Base-by-base conservation (phyloP, 1,139 yeast genomes). In the Geotrichum reessii region DNA sequence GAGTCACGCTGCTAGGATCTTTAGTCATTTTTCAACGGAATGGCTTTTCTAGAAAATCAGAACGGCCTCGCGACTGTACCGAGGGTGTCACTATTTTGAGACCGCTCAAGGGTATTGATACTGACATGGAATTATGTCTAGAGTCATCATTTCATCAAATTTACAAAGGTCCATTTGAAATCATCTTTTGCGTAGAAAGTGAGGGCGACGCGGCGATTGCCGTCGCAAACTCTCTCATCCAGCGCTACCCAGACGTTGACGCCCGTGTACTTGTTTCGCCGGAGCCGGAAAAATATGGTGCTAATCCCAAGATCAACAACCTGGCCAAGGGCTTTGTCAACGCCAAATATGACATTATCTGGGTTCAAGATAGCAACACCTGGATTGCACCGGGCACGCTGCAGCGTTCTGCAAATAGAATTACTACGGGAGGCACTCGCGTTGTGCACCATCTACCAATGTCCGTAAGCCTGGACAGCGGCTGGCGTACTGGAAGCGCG, bases 331-430 rank as follows among this genome's bases (percentile, higher is more conserved):
- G 96, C 2, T 88, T 86, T 68, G 69, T 74, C 50, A 72, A 73
- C 1, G 92, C 96, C 14, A 81, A 82, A 65, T 76, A 82, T 70
- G 96, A 90, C 68, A 80, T 87, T 37, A 66, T 90, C 14, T 90
- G 97, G 97, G 82, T 89, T n/a, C 78, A 88, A 75, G 97, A 90
- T 71, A 84, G 93, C 49, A 90, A 90, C 68, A 95, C 87, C 7
- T 87, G 92, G 89, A 88, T 87, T 1, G 74, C 83, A 48, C 81
- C 86, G 0, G 81, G 85, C 46, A 79, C 90, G 0, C 74, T 90
- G 64, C 73, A 76, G n/a, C 79, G 92, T 61, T 86, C 95, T 0
- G 85, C 88, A 4, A 44, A 48, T 6, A 48, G 52, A 6, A 42
- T 53, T n/a, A 82, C 60, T 7, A 63, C 87, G 48, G 48, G 47